phyloP scores from a whole-genome alignment of 164 flowering plant species.

The Dillenia suffruticosa region DNA sequence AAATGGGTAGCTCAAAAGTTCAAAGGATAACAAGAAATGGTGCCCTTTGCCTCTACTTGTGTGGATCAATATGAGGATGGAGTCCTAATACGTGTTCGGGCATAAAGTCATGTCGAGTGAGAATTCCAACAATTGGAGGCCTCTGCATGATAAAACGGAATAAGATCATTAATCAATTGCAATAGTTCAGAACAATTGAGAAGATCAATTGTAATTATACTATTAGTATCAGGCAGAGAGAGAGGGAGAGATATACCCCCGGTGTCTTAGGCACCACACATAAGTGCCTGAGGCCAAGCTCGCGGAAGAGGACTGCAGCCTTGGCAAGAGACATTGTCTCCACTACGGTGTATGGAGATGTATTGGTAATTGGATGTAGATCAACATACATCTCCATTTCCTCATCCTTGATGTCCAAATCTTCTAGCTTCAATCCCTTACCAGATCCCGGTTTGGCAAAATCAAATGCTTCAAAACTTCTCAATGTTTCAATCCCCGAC shows the following conservation, averaged over 20 bases:
- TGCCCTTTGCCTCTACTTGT: conserved; percentile 21
- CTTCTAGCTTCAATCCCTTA: conserved; percentile 74
- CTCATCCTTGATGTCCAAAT: conserved; percentile 54
- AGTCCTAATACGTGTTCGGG: conserved; percentile 72
- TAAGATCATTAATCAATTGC: no score
- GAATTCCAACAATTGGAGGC: conserved; percentile 78
- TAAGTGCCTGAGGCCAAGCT: conserved; percentile 81
- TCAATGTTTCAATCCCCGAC: conserved; percentile 31
- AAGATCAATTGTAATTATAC: not conserved
- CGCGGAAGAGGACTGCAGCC: conserved; percentile 78
- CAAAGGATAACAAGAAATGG: no score
- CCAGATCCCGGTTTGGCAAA: conserved; percentile 93
- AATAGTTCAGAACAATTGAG: not conserved
- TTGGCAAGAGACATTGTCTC: conserved; percentile 98
- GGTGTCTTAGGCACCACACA: conserved; percentile 87
- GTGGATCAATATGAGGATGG: conserved; percentile 41
- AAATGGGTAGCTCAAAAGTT: no score
- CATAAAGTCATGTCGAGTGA: conserved; percentile 92
- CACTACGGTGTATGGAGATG: conserved; percentile 86
- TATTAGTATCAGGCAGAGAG: not conserved
- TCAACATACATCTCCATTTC: conserved; percentile 96
- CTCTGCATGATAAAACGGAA: conserved; percentile 41
- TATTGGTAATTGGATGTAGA: conserved; percentile 87
- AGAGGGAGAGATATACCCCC: conserved; percentile 46
- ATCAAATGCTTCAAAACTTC: conserved; percentile 60